Evolutionary conservation across 805 yeast species (phyloP), one percentile per base, ranked within the genome.

Genomic region (Candida silvicultrix): DNA sequence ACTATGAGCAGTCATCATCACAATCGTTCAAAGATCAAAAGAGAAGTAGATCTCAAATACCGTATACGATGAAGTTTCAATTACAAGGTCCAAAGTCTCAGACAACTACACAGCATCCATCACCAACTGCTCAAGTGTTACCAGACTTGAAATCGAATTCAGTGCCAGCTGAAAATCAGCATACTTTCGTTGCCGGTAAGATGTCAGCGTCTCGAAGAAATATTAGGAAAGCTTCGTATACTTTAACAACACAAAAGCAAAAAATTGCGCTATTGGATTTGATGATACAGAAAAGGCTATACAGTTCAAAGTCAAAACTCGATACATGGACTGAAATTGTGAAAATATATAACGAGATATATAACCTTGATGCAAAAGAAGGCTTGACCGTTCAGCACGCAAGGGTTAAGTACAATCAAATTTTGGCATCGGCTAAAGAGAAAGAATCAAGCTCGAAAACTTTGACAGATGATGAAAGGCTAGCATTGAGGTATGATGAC

Each of bases 341-440:
- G 8, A 19, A 36, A 12, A 15, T 18, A 5, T 47, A 41, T 25
- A 47, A 47, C 22, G 9, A 15, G 15, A 6, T 16, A 11, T 35
- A 28, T 15, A 19, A 31, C 2, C 9, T 47, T 2, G 16, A 38
- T 19, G 41, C 34, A 4, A 4, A 28, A 2, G 44, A 46, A 10
- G 45, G 47, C 2, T 29, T 42, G 12, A 42, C 47, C 5, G 32
- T 45, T 7, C 45, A 44, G 18, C 48, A 41, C 35, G 47, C 47
- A 10, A 38, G 35, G 23, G 19, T 29, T 4, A 46, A 40, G 11
- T 38, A 40, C 5, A 43, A 37, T n/a, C 40, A 43, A 38, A 31
- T 46, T 10, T 7, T 43, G 14, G 4, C 28, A 8, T 8, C 29
- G 12, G 49, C 46, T 16, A 37, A 43, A 9, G 18, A n/a, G 22